These are phyloP conservation scores for Macrolepiota fuliginosa DNA, from an alignment of 768 basidiomycete genomes.

Conservation along the genomic window DNA sequence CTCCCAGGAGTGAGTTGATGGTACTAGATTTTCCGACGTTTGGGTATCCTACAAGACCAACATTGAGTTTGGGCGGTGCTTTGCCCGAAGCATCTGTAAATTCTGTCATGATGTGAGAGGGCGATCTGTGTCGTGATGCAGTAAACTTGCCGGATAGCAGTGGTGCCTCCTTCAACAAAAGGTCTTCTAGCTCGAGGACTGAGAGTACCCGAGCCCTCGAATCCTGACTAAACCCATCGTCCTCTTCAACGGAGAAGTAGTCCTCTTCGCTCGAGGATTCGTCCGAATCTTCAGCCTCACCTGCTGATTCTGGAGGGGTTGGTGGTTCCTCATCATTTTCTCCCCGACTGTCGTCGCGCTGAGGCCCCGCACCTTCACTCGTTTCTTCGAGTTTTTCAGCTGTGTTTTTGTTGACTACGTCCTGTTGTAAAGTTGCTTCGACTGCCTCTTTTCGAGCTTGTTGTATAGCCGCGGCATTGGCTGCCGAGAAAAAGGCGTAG, in stretches of 20 bases:
- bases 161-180: slow-evolving; percentile 74
- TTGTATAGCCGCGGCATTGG: slow-evolving; percentile 83
- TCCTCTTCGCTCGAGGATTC: slow-evolving; percentile 38
- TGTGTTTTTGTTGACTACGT: slow-evolving; percentile 10
- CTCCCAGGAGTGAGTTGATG: slow-evolving; percentile 93
- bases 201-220: slow-evolving; percentile 74
- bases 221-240: slow-evolving; percentile 50
- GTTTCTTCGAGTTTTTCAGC: slow-evolving; percentile 18
- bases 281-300: slow-evolving; percentile 22
- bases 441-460: slow-evolving; percentile 58
- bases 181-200: slow-evolving; percentile 83
- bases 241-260: slow-evolving; percentile 54
- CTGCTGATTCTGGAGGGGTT: slow-evolving; percentile 18
- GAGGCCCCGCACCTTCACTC: slow-evolving; percentile 10
- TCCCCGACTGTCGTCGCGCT: neutral
- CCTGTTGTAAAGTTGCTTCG: slow-evolving; percentile 22
- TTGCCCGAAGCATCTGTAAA: slow-evolving; percentile 61
- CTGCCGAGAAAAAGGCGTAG: slow-evolving; percentile 93
- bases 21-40: slow-evolving; percentile 99
- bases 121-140: too few species aligned
- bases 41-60: slow-evolving; percentile 96
- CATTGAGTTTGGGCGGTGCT: slow-evolving; percentile 60
- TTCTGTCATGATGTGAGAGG: slow-evolving; percentile 32
- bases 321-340: slow-evolving; percentile 22
- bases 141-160: slow-evolving; percentile 54